Conservation (phyloP, 2,329 filamentous ascomycete genomes). For the Verticillium longisporum region DNA sequence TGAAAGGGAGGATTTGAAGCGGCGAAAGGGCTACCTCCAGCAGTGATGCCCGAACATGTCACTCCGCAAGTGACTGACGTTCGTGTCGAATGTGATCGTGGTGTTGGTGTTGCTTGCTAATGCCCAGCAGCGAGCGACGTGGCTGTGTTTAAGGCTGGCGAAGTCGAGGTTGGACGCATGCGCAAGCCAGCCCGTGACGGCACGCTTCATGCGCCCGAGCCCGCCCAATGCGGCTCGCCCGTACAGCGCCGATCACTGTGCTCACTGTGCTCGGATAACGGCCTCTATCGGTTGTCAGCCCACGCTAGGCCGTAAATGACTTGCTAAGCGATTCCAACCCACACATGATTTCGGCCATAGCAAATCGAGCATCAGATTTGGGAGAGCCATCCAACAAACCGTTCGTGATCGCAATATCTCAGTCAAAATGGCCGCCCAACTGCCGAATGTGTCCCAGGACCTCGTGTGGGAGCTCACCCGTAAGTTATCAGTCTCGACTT, state of each 20-base stretch:
- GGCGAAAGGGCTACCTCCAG: background rate
- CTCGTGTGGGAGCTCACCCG: slow-evolving; percentile 92
- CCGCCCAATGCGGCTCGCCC: background rate
- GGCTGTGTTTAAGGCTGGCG: background rate
- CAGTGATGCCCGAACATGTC: background rate
- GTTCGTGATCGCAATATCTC: slow-evolving; percentile 25
- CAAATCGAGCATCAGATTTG: slow-evolving; percentile 3
- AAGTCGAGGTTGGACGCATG: background rate
- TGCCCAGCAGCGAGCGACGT: background rate
- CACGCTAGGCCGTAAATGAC: background rate
- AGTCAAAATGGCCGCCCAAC: slow-evolving; percentile 49
- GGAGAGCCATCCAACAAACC: slow-evolving; percentile 13
- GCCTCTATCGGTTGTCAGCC: background rate
- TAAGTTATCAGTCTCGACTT: slow-evolving; percentile 46
- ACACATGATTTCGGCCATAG: background rate
- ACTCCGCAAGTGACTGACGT: background rate
- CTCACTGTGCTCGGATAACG: background rate
- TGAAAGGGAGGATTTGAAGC: background rate
- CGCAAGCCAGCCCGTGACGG: background rate
- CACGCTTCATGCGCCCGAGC: background rate
- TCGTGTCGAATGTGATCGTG: background rate
- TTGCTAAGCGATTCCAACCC: background rate
- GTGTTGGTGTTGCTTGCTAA: background rate
- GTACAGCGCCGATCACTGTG: background rate
- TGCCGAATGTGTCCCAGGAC: slow-evolving; percentile 77